A percentile compares a stretch with the other conserved stretches of the same genome.
Evolutionary conservation across 2,329 filamentous ascomycete genomes (phyloP).

Genomic region (Claviceps sp.): DNA sequence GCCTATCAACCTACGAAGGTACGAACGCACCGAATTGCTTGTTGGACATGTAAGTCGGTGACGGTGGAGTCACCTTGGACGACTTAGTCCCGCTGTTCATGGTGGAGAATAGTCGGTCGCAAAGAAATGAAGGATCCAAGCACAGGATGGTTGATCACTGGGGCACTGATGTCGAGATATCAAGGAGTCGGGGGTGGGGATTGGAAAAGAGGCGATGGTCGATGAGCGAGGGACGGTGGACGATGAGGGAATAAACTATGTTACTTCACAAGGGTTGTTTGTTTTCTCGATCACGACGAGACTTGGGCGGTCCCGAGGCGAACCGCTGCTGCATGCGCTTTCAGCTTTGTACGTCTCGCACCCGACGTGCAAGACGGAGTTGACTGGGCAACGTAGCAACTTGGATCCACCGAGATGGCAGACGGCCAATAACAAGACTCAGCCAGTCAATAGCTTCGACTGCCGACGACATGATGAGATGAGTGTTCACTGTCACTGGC

Average conservation of each 20-base stretch:
- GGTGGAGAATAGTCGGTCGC: not conserved
- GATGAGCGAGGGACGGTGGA: not conserved
- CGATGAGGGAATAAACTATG: not conserved
- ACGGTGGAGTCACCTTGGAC: constrained; percentile 46
- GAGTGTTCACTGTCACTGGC: too few relatives aligned
- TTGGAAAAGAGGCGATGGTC: not conserved
- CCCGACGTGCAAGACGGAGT: constrained; percentile 4
- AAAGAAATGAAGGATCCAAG: not conserved
- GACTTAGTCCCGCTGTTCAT: constrained; percentile 23
- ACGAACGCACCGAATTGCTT: constrained; percentile 47
- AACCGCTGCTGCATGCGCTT: constrained; percentile 2
- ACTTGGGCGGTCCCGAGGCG: not conserved
- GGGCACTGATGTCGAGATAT: not conserved
- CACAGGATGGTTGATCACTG: not conserved
- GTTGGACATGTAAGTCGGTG: constrained; percentile 50
- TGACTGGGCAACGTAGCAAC: constrained; percentile 12
- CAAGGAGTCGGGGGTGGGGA: not conserved
- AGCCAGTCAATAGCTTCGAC: not conserved
- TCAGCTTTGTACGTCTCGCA: constrained; percentile 8
- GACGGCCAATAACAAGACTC: not conserved
- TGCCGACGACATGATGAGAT: too few relatives aligned
- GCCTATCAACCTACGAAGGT: not conserved
- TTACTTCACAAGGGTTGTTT: constrained; percentile 2
- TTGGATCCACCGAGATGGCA: not conserved
- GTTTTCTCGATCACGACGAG: not conserved